Conservation (phyloP, 2,329 filamentous ascomycete species). For the Pseudovirgaria hyperparasitica region DNA sequence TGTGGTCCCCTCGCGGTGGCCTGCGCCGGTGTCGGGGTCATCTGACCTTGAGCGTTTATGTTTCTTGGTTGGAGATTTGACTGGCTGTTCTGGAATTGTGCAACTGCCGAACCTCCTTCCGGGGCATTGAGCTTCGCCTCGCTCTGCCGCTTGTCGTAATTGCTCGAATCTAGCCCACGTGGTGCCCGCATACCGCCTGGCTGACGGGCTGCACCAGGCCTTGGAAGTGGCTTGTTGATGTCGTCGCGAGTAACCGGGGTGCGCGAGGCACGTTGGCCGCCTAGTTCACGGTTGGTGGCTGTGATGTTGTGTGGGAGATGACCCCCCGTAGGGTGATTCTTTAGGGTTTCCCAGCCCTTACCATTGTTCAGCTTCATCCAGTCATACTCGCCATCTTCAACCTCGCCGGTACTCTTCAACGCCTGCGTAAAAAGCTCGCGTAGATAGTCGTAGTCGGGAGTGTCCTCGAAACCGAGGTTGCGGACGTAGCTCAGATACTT, state of each 20-base stretch:
- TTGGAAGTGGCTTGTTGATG: constrained; percentile 36
- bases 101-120: constrained; percentile 81
- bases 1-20: constrained; percentile 35
- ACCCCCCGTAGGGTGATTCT: constrained; percentile 55
- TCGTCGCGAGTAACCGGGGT: constrained; percentile 30
- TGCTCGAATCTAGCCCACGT: constrained; percentile 15
- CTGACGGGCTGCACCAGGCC: constrained; percentile 51
- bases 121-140: constrained; percentile 68
- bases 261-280: constrained; percentile 44
- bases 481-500: constrained; percentile 96
- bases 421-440: constrained; percentile 94
- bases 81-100: constrained; percentile 92
- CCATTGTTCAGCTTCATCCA: constrained; percentile 98
- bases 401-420: constrained; percentile 83
- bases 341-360: constrained; percentile 81
- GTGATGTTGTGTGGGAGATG: constrained; percentile 69
- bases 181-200: constrained; percentile 23
- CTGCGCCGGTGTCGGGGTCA: constrained; percentile 30
- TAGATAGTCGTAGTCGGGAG: constrained; percentile 94
- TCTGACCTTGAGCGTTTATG: too few relatives aligned
- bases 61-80: constrained; percentile 63
- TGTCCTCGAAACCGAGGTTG: constrained; percentile 96
- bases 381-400: constrained; percentile 97
- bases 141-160: constrained; percentile 52
- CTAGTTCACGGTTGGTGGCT: constrained; percentile 59